Evolutionary conservation across 192 early-diverging fungal genomes (phyloP), one percentile per base, ranked within the genome.

Genomic region (Jimgerdemannia flammicorona): DNA sequence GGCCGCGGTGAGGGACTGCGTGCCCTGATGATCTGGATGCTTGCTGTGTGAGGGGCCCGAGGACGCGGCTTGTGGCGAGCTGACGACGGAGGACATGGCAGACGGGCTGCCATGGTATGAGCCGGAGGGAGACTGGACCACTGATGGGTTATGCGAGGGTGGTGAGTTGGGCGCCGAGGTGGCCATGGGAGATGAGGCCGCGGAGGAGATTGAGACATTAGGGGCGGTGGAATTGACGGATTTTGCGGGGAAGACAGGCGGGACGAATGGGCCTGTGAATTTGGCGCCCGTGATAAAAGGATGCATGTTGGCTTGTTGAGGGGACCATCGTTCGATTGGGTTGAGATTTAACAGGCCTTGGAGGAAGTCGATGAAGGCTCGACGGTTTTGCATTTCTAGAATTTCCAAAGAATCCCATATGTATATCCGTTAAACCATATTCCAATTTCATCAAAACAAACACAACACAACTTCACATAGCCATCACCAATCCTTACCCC

Each of bases 211-310:
- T n/a, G n/a, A n/a, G 10, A 43, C 29, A 42, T 70, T 64, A 2
- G 43, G 64, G 2, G 54, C 64, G 0, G 40, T 49, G 49, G 64
- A 66, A 63, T 18, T 74, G 49, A 69, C n/a, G 4, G 75, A 19
- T 77, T 77, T 77, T 68, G 19, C 40, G n/a, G 70, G 73, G 40
- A 42, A 59, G 67, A 73, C 83, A n/a, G 86, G 86, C 2, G 92
- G 94, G 8, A 82, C 77, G 75, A 92, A 96, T 66, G 91, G 89
- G 1, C 89, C 91, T 4, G 83, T 80, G 42, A 91, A 95, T 17
- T 84, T 82, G 77, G 96, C 93, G 3, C 95, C 96, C 0, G 97
- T 98, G 66, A 98, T 95, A 77, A 99, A 98, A 9, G 98, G 98
- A 74, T 99, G 98, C 78, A 93, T 83, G 18, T 91, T 88, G 2